Evolutionary conservation across 768 basidiomycete genomes (phyloP).

Genomic region (Rhodotorula graminis): DNA sequence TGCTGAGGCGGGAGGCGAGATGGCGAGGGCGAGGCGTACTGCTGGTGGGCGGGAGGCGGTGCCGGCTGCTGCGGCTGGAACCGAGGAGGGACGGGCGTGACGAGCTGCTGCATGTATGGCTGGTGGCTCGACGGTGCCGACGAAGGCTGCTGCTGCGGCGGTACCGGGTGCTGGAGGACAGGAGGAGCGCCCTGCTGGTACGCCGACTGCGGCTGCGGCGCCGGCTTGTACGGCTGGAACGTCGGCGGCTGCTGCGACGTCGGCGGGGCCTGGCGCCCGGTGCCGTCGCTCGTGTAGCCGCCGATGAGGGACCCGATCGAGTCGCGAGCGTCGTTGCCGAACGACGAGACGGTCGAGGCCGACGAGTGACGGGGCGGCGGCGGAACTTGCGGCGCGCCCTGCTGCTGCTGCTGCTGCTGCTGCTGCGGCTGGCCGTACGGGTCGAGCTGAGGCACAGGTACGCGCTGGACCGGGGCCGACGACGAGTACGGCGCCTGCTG

Average conservation of each 20-base stretch:
- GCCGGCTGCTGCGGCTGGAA: constrained; percentile 47
- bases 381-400: constrained; percentile 6
- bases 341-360: constrained; percentile 26
- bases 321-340: constrained; percentile 29
- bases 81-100: constrained; percentile 1
- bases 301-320: constrained; percentile 35
- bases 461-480: constrained; percentile 8
- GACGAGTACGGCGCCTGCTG: neutral
- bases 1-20: constrained; percentile 4
- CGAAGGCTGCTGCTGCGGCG: constrained; percentile 1
- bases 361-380: constrained; percentile 37
- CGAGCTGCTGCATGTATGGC: constrained; percentile 15
- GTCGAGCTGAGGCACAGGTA: constrained; percentile 34
- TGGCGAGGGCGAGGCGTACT: neutral
- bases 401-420: constrained; percentile 17
- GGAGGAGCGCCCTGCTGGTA: constrained; percentile 1
- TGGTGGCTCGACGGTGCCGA: constrained; percentile 22
- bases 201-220: constrained; percentile 8
- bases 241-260: constrained; percentile 16
- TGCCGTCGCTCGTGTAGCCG: constrained; percentile 23
- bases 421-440: constrained; percentile 27
- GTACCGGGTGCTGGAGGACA: neutral
- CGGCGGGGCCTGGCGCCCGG: constrained; percentile 27
- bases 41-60: constrained; percentile 1
- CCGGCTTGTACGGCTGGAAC: constrained; percentile 20